Base-by-base conservation (phyloP, 345 rosid species). In the Salix purpurea region DNA sequence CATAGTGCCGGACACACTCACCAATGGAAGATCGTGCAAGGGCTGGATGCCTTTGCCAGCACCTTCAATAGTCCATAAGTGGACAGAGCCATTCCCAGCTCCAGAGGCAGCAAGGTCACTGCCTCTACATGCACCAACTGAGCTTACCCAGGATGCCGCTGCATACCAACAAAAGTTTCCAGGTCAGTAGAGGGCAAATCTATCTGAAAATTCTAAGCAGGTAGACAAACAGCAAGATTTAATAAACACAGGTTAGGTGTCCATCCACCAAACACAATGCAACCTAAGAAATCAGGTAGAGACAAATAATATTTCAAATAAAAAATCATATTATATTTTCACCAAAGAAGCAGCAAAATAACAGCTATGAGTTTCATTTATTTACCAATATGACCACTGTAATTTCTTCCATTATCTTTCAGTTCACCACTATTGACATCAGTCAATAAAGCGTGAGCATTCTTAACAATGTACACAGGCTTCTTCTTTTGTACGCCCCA, bases 41-140 rank as follows among this genome's bases (percentile, higher is more conserved):
- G 95, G 89, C 73, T 74, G 87, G 65, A 94, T 71, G 75, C 80
- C 79, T 80, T 75, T 87, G 72, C 82, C 65, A 79, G 84, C 88
- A 76, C 82, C 87, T 77, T 87, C 94, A 52, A 89, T 74, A 75
- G 89, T 87, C 98, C 95, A 92, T 76, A 94, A 77, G 69, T 85
- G 88, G 60, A 96, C 90, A 76, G 44, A 87, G 64, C 96, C 98
- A 84, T 89, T 89, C 79, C 98, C 99, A 78, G 98, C 98, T 77
- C 99, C 98, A 67, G 99, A 94, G 73, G 94, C 98, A 14, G 89
- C 97, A 84, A 96, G 93, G 86, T 96, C 97, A 78, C 97, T 91
- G 76, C 94, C 93, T 84, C 96, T 89, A 81, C 96, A 90, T 34
- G 85, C 86, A 78, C 88, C 69, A 13, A 94, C 87, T 65, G 98